A percentile compares a stretch with the other conserved stretches of the same genome.
These are phyloP conservation scores for Amanita phalloides DNA, from an alignment of 768 basidiomycete genomes.

Conservation along the genomic window DNA sequence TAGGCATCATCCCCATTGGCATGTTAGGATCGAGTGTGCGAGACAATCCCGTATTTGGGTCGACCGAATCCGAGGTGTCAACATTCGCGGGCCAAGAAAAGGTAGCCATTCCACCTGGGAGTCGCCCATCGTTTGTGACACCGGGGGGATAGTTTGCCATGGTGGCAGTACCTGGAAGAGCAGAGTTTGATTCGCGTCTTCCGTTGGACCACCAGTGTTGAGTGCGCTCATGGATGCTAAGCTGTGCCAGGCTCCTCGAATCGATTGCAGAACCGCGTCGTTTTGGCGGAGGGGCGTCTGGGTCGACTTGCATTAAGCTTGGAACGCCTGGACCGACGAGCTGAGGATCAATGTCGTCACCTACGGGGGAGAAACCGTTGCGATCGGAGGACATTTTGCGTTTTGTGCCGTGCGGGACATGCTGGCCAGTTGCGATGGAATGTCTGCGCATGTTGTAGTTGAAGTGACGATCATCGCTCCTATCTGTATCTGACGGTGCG, in stretches of 20 bases:
- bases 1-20: conserved; percentile 43
- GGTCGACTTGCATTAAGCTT: conserved; percentile 45
- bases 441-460: conserved; percentile 66
- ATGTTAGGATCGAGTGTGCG: conserved; percentile 40
- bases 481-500: conserved; percentile 27
- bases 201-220: conserved; percentile 53
- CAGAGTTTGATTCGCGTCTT: conserved; percentile 63
- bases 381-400: conserved; percentile 76
- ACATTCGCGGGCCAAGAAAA: conserved; percentile 61
- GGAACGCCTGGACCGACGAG: conserved; percentile 60
- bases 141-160: conserved; percentile 42
- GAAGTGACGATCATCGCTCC: conserved; percentile 24
- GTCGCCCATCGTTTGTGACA: conserved; percentile 33
- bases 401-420: conserved; percentile 55
- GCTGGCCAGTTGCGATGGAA: conserved; percentile 54
- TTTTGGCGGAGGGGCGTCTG: conserved; percentile 65
- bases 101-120: conserved; percentile 50
- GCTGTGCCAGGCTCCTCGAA: conserved; percentile 61
- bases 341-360: conserved; percentile 57
- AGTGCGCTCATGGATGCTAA: conserved; percentile 63
- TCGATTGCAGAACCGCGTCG: conserved; percentile 80
- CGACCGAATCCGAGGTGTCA: conserved; percentile 27
- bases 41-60: conserved; percentile 28
- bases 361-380: conserved; percentile 34
- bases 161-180: conserved; percentile 52